Evolutionary conservation across 352 stramenopile species (phyloP).

Genomic region (Pythium aristosporum): DNA sequence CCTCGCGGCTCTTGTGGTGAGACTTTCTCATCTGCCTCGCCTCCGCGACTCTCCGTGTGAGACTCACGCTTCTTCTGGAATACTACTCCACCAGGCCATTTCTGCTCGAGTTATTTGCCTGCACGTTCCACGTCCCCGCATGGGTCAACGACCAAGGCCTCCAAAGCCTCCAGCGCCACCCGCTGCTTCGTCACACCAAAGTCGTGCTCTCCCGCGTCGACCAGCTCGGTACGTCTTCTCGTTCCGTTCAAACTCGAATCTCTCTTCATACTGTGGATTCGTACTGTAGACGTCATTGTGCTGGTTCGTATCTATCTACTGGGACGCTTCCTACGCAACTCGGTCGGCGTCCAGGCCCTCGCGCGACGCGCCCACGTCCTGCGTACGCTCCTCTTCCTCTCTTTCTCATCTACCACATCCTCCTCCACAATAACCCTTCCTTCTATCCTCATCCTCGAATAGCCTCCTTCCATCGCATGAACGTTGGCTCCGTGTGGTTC

Average conservation of each 20-base stretch:
- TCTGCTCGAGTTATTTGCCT: slow-evolving; percentile 41
- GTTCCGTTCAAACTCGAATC: background rate
- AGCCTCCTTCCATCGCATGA: slow-evolving; percentile 54
- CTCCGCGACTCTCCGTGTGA: background rate
- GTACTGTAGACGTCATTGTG: slow-evolving; percentile 40
- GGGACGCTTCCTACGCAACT: slow-evolving; percentile 49
- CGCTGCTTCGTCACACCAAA: background rate
- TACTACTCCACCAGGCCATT: slow-evolving; percentile 31
- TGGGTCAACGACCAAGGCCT: slow-evolving; percentile 31
- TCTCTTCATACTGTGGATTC: background rate
- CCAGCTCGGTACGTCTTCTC: slow-evolving; percentile 41
- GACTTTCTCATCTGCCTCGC: slow-evolving; percentile 3
- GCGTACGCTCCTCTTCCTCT: slow-evolving; percentile 5
- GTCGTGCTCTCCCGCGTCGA: slow-evolving; percentile 34
- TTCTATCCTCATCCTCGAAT: background rate
- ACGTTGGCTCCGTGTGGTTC: slow-evolving; percentile 63
- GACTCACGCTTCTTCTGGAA: slow-evolving; percentile 6
- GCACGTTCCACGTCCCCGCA: slow-evolving; percentile 40
- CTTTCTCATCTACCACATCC: slow-evolving; percentile 10
- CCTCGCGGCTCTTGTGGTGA: slow-evolving; percentile 35
- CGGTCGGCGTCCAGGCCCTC: slow-evolving; percentile 38
- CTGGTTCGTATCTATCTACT: slow-evolving; percentile 57
- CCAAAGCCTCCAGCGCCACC: slow-evolving; percentile 27
- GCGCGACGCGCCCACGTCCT: slow-evolving; percentile 44
- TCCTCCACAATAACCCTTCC: background rate